Base-by-base conservation (phyloP, 768 basidiomycete genomes). In the Agaricus blazei region DNA sequence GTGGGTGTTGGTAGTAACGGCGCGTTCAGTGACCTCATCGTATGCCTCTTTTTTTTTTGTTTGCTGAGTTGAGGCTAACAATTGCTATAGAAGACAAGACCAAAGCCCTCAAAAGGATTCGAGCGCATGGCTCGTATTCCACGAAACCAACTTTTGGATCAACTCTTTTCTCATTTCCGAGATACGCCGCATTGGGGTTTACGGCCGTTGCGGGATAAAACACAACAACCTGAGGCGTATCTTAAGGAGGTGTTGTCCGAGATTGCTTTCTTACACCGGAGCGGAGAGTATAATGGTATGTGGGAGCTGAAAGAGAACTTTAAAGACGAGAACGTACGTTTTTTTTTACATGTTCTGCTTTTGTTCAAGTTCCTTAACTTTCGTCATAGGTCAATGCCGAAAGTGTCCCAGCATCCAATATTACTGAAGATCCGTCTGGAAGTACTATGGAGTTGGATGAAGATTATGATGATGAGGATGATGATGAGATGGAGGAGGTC, bases 41-140 rank as follows among this genome's bases (percentile, higher is more conserved):
- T 91, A 63, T 63, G 87, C 75, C 9, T 57, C 11, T 56, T 45
- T 36, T 36, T 48, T 48, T 55, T 51, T 40, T 45, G 38, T 48
- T 9, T 48, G 56, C 26, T 19, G 3, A 44, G 28, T 58, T 7
- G 9, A 40, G 58, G 58, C 66, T 14, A 57, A 47, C 48, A 40
- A 7, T 42, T 24, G 41, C 59, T 57, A 11, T 41, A 86, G 87
- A 82, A 81, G 78, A 75, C 82, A 14, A 90, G 86, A 70, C 79
- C 72, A 38, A 90, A 87, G 66, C 77, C 74, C 1, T 68, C 76
- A 15, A 89, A 90, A 61, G 87, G 87, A 28, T 88, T 88, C 72
- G 91, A 94, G 69, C 88, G 90, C 61, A 88, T 90, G 82, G 87
- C 89, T n/a, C 90, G 94, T 66, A 85, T 97, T 71, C 91, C 92